Evolutionary conservation across 768 basidiomycete genomes (phyloP).

Genomic region (Lactarius sanguifluus): DNA sequence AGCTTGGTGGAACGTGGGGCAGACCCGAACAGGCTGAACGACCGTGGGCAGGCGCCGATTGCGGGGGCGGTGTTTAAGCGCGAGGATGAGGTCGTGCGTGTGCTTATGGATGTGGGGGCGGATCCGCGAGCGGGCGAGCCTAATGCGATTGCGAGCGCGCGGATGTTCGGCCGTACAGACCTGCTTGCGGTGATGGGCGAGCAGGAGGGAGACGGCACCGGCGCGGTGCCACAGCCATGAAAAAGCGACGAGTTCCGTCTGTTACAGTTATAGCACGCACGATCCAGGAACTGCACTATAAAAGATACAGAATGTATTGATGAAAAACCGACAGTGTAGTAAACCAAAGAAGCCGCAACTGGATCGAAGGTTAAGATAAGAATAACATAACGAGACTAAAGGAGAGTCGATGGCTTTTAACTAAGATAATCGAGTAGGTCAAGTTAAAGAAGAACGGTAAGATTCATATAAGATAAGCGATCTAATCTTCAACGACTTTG

Average conservation of each 20-base stretch:
- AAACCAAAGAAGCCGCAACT: neutral
- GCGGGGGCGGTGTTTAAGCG: constrained; percentile 80
- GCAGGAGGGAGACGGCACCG: constrained; percentile 49
- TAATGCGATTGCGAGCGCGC: constrained; percentile 65
- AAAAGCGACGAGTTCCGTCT: neutral
- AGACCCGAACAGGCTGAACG: constrained; percentile 69
- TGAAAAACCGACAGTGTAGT: neutral
- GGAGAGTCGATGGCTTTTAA: neutral
- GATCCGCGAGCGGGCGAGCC: constrained; percentile 67
- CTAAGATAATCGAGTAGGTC: neutral
- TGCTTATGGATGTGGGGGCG: constrained; percentile 50
- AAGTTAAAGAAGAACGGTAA: neutral
- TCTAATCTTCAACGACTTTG: neutral
- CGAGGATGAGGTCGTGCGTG: constrained; percentile 60
- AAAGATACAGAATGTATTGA: neutral
- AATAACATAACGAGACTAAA: neutral
- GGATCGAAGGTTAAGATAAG: neutral
- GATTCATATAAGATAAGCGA: neutral
- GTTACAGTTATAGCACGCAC: neutral
- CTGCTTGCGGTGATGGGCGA: constrained; percentile 58
- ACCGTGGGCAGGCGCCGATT: constrained; percentile 68
- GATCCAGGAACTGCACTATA: neutral
- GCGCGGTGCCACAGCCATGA: constrained; percentile 18
- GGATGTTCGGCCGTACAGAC: constrained; percentile 63
- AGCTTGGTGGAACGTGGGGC: constrained; percentile 56